Conservation (phyloP, 2,329 filamentous ascomycete species). For the Sarocladium brachiariae region DNA sequence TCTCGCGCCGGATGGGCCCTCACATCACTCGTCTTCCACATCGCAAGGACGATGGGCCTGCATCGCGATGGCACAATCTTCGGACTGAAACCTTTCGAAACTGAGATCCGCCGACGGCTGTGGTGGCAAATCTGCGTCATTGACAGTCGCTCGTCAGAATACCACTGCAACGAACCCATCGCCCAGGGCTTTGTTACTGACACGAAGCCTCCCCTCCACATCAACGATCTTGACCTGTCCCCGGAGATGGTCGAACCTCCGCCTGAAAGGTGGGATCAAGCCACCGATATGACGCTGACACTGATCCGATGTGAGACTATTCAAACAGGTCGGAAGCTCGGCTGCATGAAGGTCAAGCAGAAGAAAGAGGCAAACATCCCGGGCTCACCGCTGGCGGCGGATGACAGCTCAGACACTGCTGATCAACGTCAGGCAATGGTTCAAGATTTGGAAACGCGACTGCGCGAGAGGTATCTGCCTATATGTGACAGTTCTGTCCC, state of each 20-base stretch:
- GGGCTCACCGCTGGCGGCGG: background rate
- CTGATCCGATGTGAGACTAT: background rate
- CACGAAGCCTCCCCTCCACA: background rate
- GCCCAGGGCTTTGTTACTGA: background rate
- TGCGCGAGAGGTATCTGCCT: background rate
- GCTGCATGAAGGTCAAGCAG: background rate
- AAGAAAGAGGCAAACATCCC: background rate
- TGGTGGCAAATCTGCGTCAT: background rate
- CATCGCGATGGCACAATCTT: conserved; percentile 1
- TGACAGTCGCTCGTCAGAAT: background rate
- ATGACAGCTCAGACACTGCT: background rate
- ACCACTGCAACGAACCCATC: background rate
- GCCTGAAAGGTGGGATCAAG: background rate
- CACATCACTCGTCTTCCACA: background rate
- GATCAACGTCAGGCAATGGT: background rate
- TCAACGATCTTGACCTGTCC: background rate
- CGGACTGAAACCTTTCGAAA: background rate
- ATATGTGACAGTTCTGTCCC: background rate
- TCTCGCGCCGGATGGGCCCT: conserved; percentile 18
- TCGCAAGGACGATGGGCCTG: conserved; percentile 2
- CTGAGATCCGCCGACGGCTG: background rate
- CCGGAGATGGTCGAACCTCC: background rate
- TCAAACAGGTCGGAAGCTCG: background rate
- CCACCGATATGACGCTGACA: background rate
- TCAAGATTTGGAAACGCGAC: background rate